Evolutionary conservation across 2,329 filamentous ascomycete genomes (phyloP).

Genomic region (Leptographium galeiforme): DNA sequence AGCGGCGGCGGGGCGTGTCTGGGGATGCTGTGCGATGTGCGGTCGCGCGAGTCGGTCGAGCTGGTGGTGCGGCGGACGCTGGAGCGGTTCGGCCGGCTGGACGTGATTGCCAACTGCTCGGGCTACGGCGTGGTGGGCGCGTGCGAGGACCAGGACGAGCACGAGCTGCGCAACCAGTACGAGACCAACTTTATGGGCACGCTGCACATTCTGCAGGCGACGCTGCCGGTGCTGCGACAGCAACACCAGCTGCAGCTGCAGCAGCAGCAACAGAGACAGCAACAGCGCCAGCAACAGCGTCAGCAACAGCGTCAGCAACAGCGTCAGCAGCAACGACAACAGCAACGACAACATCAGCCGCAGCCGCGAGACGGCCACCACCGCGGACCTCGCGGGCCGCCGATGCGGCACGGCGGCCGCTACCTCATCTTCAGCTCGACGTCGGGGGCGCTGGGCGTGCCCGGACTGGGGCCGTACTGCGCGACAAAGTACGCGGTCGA

Average conservation of each 20-base stretch:
- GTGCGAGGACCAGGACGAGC: slow-evolving; percentile 93
- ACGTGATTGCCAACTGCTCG: slow-evolving; percentile 85
- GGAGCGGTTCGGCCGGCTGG: slow-evolving; percentile 64
- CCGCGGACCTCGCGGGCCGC: neutral
- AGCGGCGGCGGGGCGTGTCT: slow-evolving; percentile 39
- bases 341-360: neutral
- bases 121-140: slow-evolving; percentile 92
- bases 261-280: neutral
- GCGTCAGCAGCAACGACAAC: neutral
- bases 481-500: slow-evolving; percentile 96
- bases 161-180: slow-evolving; percentile 90
- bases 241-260: slow-evolving; percentile 23
- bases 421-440: slow-evolving; percentile 95
- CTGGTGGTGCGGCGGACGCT: slow-evolving; percentile 58
- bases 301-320: neutral
- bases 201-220: slow-evolving; percentile 80
- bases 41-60: slow-evolving; percentile 64
- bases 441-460: slow-evolving; percentile 82
- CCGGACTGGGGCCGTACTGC: slow-evolving; percentile 85
- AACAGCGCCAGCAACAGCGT: neutral
- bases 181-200: slow-evolving; percentile 97
- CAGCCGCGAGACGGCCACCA: neutral
- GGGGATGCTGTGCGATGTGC: slow-evolving; percentile 79
- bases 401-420: slow-evolving; percentile 40
- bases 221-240: slow-evolving; percentile 73